Evolutionary conservation across 208 protist genomes (phyloP).

Genomic region (Angomonas deanei): DNA sequence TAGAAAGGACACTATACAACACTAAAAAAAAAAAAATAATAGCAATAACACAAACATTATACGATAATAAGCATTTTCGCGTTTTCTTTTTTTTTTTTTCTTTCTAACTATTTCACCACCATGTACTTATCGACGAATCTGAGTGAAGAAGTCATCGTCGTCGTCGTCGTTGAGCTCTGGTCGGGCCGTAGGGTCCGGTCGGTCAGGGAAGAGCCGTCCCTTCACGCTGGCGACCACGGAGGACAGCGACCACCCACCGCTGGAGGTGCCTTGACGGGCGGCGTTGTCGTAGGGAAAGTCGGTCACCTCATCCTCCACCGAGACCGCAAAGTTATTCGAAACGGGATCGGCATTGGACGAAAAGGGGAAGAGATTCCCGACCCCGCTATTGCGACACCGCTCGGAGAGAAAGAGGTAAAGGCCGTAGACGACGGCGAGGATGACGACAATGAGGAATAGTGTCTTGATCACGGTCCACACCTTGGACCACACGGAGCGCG

Average conservation of each 20-base stretch:
- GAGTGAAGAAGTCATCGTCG: not conserved
- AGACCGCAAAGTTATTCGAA: not conserved
- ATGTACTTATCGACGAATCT: not conserved
- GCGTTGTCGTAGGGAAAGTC: too few relatives aligned
- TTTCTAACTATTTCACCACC: not conserved
- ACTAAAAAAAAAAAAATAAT: conserved; percentile 9
- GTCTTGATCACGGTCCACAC: not conserved
- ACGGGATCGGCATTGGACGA: not conserved
- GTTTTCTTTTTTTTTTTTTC: conserved; percentile 2
- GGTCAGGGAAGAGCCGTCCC: not conserved
- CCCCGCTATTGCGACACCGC: not conserved
- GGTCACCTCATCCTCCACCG: not conserved
- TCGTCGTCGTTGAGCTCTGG: not conserved
- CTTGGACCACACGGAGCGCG: not conserved
- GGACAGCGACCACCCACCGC: not conserved
- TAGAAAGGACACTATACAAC: not conserved
- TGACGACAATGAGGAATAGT: not conserved
- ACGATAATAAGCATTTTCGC: conserved; percentile 1
- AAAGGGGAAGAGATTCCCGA: not conserved
- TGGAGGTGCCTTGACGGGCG: not conserved
- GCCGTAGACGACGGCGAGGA: not conserved
- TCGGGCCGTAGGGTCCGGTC: not conserved
- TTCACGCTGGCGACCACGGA: not conserved
- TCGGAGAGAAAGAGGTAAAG: not conserved
- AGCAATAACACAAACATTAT: conserved; percentile 8